A percentile compares a stretch with the other conserved stretches of the same genome.
These are phyloP conservation scores for Pseudomicrostroma phylloplanum DNA, from an alignment of 1,284 basidiomycete genomes.

Conservation along the genomic window DNA sequence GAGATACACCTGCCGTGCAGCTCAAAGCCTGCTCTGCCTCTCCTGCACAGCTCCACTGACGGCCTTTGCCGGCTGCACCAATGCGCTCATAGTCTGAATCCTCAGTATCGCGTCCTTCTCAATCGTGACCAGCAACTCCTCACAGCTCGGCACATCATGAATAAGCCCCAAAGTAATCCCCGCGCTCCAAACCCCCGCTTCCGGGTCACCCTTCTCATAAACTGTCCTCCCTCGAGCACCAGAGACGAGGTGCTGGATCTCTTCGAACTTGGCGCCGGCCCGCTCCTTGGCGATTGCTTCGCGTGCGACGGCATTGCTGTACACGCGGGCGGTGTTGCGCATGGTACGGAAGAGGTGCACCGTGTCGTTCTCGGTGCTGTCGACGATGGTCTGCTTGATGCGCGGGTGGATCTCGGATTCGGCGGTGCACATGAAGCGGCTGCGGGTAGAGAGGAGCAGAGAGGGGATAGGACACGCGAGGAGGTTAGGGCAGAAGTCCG, in stretches of 20 bases:
- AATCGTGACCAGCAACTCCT: slow-evolving; percentile 65
- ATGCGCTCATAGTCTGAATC: slow-evolving; percentile 53
- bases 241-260: slow-evolving; percentile 71
- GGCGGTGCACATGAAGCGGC: slow-evolving; percentile 70
- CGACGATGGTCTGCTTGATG: slow-evolving; percentile 83
- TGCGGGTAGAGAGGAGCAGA: slow-evolving; percentile 56
- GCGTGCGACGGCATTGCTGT: slow-evolving; percentile 55
- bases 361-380: slow-evolving; percentile 69
- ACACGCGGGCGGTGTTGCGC: slow-evolving; percentile 80
- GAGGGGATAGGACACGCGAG: background rate
- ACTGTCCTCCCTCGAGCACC: slow-evolving; percentile 70
- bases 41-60: background rate
- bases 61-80: background rate
- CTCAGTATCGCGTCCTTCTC: slow-evolving; percentile 71
- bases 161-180: slow-evolving; percentile 77
- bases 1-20: no score
- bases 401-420: slow-evolving; percentile 75
- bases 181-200: slow-evolving; percentile 80
- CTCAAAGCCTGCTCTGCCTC: slow-evolving; percentile 1
- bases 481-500: slow-evolving; percentile 8
- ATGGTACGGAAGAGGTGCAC: slow-evolving; percentile 75
- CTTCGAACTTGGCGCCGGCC: slow-evolving; percentile 80
- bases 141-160: slow-evolving; percentile 77
- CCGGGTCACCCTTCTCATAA: slow-evolving; percentile 76
- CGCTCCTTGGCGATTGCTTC: slow-evolving; percentile 79